Evolutionary conservation across 768 basidiomycete species (phyloP), one percentile per base, ranked within the genome.

Genomic region (Lactarius vividus): DNA sequence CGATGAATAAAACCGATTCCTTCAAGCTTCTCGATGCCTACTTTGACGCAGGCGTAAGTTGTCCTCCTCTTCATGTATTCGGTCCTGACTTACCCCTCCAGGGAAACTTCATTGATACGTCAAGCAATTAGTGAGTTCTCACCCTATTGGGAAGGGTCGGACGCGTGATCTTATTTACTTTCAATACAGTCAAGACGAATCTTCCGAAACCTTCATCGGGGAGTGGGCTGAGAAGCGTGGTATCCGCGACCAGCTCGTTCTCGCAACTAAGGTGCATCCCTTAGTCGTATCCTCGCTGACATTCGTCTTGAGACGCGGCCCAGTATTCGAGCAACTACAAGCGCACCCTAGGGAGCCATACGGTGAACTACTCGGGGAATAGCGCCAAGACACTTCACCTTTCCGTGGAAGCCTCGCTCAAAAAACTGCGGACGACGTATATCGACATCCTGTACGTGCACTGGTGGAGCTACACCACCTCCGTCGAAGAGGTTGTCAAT

Each of bases 401-500:
- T 53, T 77, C 76, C 33, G 74, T 82, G 37, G 72, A 77, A 15
- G 79, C 74, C 1, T 81, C 79, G 10, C 74, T 85, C 66, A 79
- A 79, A 74, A 82, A 81, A 66, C 76, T 85, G 0, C 73, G 79
- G 35, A 83, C 80, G 0, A 70, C 72, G 6, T 82, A 82, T 63
- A 80, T 83, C 68, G 83, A 85, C 65, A 71, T 84, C 46, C 71
- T 82, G 13, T 81, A 81, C 69, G 49, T 80, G 7, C 79, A 82
- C 61, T 80, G 75, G 74, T 83, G 84, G 84, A 84, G 85, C 70
- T 85, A 76, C 66, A 74, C 77, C 16, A 84, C 83, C 11, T 76
- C 77, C 18, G 76, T 87, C 57, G 81, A 83, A 70, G 85, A 88
- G 73, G 73, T 86, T 44, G 84, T 87, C 84, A 78, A 79, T 42